Base-by-base conservation (phyloP, 345 rosid genomes). In the Salix dunnii region DNA sequence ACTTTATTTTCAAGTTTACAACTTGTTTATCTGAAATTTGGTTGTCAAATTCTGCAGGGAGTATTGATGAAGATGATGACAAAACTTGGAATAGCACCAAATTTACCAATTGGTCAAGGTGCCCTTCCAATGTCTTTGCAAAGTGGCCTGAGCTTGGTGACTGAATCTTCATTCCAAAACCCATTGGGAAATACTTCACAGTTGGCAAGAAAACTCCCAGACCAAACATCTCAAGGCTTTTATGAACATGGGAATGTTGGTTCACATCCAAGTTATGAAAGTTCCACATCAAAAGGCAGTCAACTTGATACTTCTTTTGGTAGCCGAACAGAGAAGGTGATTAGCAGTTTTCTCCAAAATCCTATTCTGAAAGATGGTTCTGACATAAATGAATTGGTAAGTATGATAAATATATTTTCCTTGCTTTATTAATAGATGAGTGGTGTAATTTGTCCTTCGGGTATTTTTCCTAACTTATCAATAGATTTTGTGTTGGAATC, bases 291-390 rank as follows among this genome's bases (percentile, higher is more conserved):
- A 23, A 73, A 72, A 49, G 74, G 75, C 73, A 7, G 74, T 74
- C 67, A 76, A 64, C 80, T 2, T 31, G 88, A 88, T 4, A 25
- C 88, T 25, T 77, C 91, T 28, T 84, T 88, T 18, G 88, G 89
- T 71, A 90, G 85, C 77, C 88, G 86, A 84, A 93, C 99, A 35
- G 99, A 96, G 80, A 85, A 91, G 76, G 97, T 93, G 75, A 43
- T 91, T 63, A 87, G 74, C 76, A 87, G 82, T 83, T 93, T 93
- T 79, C 86, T 91, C 16, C 91, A 90, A 72, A 88, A 81, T 61
- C 94, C 93, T 53, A 70, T 87, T 62, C 84, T 91, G 70, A 93
- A 85, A 73, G 90, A 80, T 20, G 84, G 83, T 31, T 70, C 86
- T n/a, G 65, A 78, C 78, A 55, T 79, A 43, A 88, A 84, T 60